These are phyloP conservation scores for Metarhizium sp. DNA, from an alignment of 2,329 filamentous ascomycete species.

Conservation along the genomic window DNA sequence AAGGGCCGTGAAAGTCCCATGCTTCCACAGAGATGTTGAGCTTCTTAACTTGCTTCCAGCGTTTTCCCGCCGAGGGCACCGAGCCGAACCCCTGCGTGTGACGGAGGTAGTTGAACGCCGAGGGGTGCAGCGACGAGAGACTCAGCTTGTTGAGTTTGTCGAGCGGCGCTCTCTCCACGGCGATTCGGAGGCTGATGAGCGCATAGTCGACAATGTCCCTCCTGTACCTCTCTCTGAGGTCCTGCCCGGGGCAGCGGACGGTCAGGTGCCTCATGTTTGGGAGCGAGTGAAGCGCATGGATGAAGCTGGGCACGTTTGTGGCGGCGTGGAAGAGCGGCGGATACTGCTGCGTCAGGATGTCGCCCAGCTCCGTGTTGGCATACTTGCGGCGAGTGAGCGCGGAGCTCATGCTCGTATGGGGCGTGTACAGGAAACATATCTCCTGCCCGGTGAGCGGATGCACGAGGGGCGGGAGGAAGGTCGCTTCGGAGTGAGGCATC, in stretches of 20 bases:
- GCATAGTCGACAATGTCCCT: conserved; percentile 79
- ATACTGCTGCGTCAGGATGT: conserved; percentile 78
- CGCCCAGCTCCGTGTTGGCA: conserved; percentile 67
- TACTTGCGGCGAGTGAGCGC: conserved; percentile 64
- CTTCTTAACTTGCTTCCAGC: conserved; percentile 71
- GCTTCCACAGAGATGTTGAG: conserved; percentile 64
- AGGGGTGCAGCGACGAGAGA: conserved; percentile 64
- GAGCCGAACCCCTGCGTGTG: conserved; percentile 66
- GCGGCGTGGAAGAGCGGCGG: conserved; percentile 83
- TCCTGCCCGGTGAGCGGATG: conserved; percentile 70
- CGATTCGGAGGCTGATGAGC: conserved; percentile 76
- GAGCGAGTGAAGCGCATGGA: conserved; percentile 61
- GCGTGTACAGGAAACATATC: conserved; percentile 72
- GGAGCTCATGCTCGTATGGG: conserved; percentile 57
- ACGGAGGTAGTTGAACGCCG: conserved; percentile 68
- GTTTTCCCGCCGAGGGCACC: conserved; percentile 58
- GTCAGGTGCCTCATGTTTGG: conserved; percentile 64
- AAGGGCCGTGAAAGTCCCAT: conserved; percentile 52
- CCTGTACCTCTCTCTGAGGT: conserved; percentile 59
- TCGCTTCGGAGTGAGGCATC: conserved; percentile 67
- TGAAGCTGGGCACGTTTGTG: conserved; percentile 78
- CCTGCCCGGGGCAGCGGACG: conserved; percentile 67
- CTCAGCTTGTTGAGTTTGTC: conserved; percentile 59
- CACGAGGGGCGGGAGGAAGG: conserved; percentile 76
- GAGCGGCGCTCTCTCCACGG: conserved; percentile 65